Percentiles rank a stretch among this genome's conserved stretches.
phyloP scores from a whole-genome alignment of 2,329 filamentous ascomycete species.

The Dendrostoma leiphaemia region DNA sequence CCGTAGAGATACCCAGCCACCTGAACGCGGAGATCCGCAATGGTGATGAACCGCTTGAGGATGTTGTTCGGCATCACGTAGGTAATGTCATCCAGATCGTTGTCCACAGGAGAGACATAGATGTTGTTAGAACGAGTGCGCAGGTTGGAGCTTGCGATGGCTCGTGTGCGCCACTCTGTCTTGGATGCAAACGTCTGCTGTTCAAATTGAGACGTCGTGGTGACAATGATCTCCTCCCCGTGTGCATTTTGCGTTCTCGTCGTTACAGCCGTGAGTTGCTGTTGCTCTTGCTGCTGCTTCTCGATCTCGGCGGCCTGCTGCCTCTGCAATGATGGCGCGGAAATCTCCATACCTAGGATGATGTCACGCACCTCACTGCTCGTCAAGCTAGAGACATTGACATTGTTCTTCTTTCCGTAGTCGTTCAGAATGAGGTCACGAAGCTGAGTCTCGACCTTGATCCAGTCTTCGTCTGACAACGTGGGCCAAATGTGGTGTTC shows the following conservation, averaged over 20 bases:
- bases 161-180: conserved; percentile 96
- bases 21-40: conserved; percentile 93
- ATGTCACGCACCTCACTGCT: conserved; percentile 97
- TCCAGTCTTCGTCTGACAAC: conserved; percentile 93
- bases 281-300: conserved; percentile 96
- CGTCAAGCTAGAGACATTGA: conserved; percentile 95
- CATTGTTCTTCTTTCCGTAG: conserved; percentile 99
- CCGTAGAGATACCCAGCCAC: conserved; percentile 96
- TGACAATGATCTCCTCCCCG: conserved; percentile 96
- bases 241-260: conserved; percentile 98
- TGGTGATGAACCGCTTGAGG: conserved; percentile 95
- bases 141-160: conserved; percentile 94
- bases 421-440: conserved; percentile 96
- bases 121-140: conserved; percentile 96
- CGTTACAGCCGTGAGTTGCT: conserved; percentile 93
- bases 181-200: conserved; percentile 97
- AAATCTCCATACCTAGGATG: conserved; percentile 99
- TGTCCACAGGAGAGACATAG: conserved; percentile 95
- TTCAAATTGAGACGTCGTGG: conserved; percentile 96
- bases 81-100: conserved; percentile 85
- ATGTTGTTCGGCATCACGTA: conserved; percentile 99
- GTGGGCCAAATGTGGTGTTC: conserved; percentile 99
- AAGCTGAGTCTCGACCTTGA: conserved; percentile 97
- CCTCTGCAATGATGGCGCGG: conserved; percentile 93
- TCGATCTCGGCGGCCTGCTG: conserved; percentile 98